Evolutionary conservation across 2,329 filamentous ascomycete genomes (phyloP), one percentile per base, ranked within the genome.

Genomic region (Fusarium phyllophilum): DNA sequence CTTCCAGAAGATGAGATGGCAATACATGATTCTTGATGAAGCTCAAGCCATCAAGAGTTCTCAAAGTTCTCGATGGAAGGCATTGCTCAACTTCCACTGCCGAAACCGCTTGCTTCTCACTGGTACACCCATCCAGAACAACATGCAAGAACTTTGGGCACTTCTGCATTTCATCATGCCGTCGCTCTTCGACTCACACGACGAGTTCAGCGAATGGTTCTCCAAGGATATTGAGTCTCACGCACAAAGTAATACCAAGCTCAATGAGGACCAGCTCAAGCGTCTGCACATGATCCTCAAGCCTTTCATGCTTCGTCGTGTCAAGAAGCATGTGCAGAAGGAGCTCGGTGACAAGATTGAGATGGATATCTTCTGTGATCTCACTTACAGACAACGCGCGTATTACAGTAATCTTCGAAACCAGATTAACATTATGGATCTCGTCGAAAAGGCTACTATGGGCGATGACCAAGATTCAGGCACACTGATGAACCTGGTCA

Each of bases 251-350:
- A 98, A 99, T 81, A 98, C 96, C n/a, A 98, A 98, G 82, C 92
- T 99, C 67, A 99, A 99, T 79, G 96, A 99, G 82, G 96, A 98
- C 80, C 96, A 99, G 84, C 91, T 99, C 59, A 95, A 95, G 84
- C 94, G 96, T 84, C 86, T 99, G 77, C 96, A 99, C 83, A 97
- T 98, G 95, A 99, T 99, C 77, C 85, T 99, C 75, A 98, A 99
- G 85, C 96, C 96, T 0, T 99, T 99, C 87, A 99, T 99, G 96
- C 90, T 99, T 82, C 94, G 96, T 78, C 96, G 96, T 90, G 94
- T 99, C 84, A 99, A 99, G 91, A 98, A 98, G 86, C 96, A 99
- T 82, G 96, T 99, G 56, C 96, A 99, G 82, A 98, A 98, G 83
- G 96, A 99, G 82, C 90, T 99, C 55, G 96, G 96, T 52, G 96